phyloP scores from a whole-genome alignment of 345 rosid genomes.

The Rhizophora apiculata region DNA sequence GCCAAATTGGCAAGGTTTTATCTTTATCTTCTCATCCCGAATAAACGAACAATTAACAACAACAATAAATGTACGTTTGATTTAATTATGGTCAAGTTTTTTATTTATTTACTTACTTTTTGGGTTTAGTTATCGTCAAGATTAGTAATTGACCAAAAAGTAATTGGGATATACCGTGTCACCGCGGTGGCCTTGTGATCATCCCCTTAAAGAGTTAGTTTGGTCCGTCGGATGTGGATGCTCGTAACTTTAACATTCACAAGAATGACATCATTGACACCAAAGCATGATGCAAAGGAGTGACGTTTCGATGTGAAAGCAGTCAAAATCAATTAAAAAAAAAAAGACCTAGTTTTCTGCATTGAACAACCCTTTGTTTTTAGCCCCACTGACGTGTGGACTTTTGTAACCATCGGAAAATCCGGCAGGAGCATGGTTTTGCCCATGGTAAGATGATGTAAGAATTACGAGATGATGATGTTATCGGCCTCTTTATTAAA shows the following conservation, averaged over 20 bases:
- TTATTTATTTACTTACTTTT: too few relatives aligned
- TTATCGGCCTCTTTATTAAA: background rate
- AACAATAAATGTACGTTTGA: too few relatives aligned
- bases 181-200: background rate
- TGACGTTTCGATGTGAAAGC: slow-evolving; percentile 1
- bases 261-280: slow-evolving; percentile 28
- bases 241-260: too few relatives aligned
- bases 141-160: background rate
- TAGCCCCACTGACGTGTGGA: slow-evolving; percentile 15
- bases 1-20: too few relatives aligned
- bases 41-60: too few relatives aligned
- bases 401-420: slow-evolving; percentile 4
- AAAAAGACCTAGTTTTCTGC: background rate
- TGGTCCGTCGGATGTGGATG: too few relatives aligned
- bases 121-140: too few relatives aligned
- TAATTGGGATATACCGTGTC: background rate
- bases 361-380: background rate
- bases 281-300: slow-evolving; percentile 32
- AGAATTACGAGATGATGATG: slow-evolving; percentile 30
- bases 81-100: too few relatives aligned
- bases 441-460: slow-evolving; percentile 3
- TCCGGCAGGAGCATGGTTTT: background rate
- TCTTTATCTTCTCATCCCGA: background rate
- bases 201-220: background rate
- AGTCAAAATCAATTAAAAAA: background rate